phyloP scores from a whole-genome alignment of 2,329 filamentous ascomycete species.

The Hortaea sp. region DNA sequence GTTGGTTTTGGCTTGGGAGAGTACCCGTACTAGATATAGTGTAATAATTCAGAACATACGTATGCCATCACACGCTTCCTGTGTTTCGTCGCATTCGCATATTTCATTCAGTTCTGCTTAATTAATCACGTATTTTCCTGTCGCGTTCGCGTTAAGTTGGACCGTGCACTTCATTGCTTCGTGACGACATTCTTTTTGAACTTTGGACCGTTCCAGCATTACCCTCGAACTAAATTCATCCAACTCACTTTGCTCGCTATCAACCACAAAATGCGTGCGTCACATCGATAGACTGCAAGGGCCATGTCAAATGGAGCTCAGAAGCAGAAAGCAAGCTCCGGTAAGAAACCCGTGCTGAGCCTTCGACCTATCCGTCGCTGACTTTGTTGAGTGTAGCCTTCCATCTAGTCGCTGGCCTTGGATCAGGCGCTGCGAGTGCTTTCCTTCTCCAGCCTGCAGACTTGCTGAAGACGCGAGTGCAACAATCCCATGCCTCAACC shows the following conservation, averaged over 20 bases:
- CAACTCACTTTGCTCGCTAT: too few species aligned
- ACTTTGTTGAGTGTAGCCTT: slow-evolving; percentile 44
- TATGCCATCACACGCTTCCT: too few species aligned
- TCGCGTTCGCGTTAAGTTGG: too few species aligned
- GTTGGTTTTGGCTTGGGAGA: neutral
- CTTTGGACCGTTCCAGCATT: too few species aligned
- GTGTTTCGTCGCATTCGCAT: too few species aligned
- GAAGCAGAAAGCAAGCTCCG: slow-evolving; percentile 40
- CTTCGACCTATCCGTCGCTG: neutral
- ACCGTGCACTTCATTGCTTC: too few species aligned
- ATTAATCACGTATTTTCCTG: too few species aligned
- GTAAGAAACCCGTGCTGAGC: slow-evolving; percentile 23
- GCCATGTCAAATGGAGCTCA: slow-evolving; percentile 44
- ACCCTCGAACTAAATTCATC: too few species aligned
- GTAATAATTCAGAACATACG: neutral
- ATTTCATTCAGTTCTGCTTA: too few species aligned
- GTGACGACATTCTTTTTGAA: too few species aligned
- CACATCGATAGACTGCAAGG: neutral
- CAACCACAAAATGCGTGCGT: too few species aligned
- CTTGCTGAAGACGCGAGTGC: slow-evolving; percentile 89
- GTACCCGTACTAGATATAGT: neutral
- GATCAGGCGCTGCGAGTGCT: slow-evolving; percentile 78
- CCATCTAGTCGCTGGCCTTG: slow-evolving; percentile 81
- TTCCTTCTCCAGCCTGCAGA: slow-evolving; percentile 90
- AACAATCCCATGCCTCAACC: slow-evolving; percentile 64